Evolutionary conservation across 352 stramenopile species (phyloP).

Genomic region (Phytophthora aleatoria): DNA sequence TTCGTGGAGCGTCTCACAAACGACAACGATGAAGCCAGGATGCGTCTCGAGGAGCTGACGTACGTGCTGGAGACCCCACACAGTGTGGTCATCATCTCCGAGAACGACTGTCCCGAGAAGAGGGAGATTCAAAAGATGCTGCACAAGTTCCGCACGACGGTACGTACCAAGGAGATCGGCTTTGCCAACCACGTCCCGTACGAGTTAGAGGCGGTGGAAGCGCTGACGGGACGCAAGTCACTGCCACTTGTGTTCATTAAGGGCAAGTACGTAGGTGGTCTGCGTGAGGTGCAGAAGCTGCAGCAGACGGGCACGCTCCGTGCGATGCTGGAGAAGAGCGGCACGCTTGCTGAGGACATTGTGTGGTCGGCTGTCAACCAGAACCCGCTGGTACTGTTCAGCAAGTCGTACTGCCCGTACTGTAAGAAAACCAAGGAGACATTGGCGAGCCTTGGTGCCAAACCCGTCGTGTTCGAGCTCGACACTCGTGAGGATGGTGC

Average conservation of each 20-base stretch:
- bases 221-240: conserved; percentile 89
- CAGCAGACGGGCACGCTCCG: conserved; percentile 81
- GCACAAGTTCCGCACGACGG: conserved; percentile 61
- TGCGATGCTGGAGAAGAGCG: conserved; percentile 83
- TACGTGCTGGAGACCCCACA: conserved; percentile 77
- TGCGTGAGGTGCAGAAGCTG: conserved; percentile 93
- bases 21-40: conserved; percentile 55
- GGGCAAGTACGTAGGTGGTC: conserved; percentile 92
- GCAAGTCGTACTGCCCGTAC: conserved; percentile 88
- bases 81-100: conserved; percentile 94
- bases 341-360: conserved; percentile 73
- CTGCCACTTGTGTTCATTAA: conserved; percentile 98
- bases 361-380: conserved; percentile 76
- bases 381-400: conserved; percentile 79
- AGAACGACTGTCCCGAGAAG: conserved; percentile 94
- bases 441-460: conserved; percentile 59
- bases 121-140: conserved; percentile 87
- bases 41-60: conserved; percentile 73
- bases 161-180: conserved; percentile 65
- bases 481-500: conserved; percentile 86
- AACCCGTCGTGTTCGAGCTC: conserved; percentile 76
- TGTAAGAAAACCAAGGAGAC: conserved; percentile 87
- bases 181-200: conserved; percentile 61
- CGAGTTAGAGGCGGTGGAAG: conserved; percentile 77
- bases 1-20: conserved; percentile 68